A percentile compares a stretch with the other conserved stretches of the same genome.
These are phyloP conservation scores for Ogataea hybrid DNA, from an alignment of 1,139 yeast species.

Conservation along the genomic window DNA sequence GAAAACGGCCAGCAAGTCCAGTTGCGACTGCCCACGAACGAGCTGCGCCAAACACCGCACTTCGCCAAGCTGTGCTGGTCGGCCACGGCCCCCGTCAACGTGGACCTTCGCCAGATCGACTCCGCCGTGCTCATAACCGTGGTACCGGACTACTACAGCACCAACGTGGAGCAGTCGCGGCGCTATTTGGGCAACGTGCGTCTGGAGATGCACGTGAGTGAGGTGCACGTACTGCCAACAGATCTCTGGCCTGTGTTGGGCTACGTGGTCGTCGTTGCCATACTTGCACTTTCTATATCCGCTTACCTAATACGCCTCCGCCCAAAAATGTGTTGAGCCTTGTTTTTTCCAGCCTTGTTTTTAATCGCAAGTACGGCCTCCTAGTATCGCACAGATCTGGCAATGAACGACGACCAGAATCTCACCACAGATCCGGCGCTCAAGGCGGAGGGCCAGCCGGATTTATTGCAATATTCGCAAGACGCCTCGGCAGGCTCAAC, in stretches of 20 bases:
- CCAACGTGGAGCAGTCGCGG: conserved; percentile 5
- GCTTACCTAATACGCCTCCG: conserved; percentile 9
- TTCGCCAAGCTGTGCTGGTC: conserved; percentile 23
- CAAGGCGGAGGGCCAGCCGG: conserved; percentile 14
- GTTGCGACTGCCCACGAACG: background rate
- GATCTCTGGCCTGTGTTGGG: conserved; percentile 10
- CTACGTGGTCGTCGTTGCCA: conserved; percentile 9
- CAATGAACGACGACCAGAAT: conserved; percentile 16
- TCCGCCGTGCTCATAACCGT: conserved; percentile 12
- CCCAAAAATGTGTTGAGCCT: conserved; percentile 8
- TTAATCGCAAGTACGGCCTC: conserved; percentile 5
- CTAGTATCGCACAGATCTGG: conserved; percentile 3
- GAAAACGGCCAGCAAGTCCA: conserved; percentile 2
- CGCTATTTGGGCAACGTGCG: conserved; percentile 1
- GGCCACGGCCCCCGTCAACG: conserved; percentile 25
- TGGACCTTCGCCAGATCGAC: conserved; percentile 8
- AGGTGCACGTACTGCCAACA: conserved; percentile 1
- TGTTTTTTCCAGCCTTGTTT: conserved; percentile 12
- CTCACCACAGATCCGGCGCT: conserved; percentile 18
- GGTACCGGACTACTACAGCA: conserved; percentile 21
- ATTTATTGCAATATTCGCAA: conserved; percentile 6
- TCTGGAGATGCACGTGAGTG: background rate
- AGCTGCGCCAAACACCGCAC: background rate
- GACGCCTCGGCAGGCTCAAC: conserved; percentile 4
- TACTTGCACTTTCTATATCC: conserved; percentile 5